These are phyloP conservation scores for Boletus subcaerulescens DNA, from an alignment of 768 basidiomycete genomes.

Conservation along the genomic window DNA sequence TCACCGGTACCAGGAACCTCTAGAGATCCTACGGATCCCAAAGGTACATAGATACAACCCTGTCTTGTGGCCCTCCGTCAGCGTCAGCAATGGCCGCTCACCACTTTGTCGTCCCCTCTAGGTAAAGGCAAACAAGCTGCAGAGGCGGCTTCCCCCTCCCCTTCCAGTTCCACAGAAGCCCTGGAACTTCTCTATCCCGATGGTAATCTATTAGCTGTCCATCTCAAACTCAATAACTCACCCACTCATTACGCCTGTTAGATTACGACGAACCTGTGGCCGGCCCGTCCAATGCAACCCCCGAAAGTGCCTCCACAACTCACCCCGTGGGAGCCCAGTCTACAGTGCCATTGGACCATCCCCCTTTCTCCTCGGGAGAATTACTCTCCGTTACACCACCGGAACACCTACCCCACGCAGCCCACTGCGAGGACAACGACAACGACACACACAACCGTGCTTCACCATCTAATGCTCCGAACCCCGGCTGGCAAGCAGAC, in stretches of 20 bases:
- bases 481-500: conserved; percentile 2
- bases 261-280: conserved; percentile 6
- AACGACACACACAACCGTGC: neutral
- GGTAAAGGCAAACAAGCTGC: conserved; percentile 1
- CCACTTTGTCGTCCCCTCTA: neutral
- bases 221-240: neutral
- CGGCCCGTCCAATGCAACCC: neutral
- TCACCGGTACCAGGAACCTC: neutral
- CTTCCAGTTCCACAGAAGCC: conserved; percentile 8
- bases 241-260: neutral
- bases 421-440: neutral
- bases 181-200: conserved; percentile 9
- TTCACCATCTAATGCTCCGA: neutral
- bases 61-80: neutral
- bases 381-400: neutral
- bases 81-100: neutral
- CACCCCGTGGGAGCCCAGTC: neutral
- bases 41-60: conserved; percentile 1
- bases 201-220: neutral
- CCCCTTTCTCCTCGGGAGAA: neutral
- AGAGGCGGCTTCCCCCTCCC: neutral
- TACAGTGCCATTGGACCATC: neutral
- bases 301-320: neutral
- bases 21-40: neutral
- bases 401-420: neutral